Evolutionary conservation across 202 grass and related monocot genomes (phyloP).

Genomic region (Eragrostis tef): DNA sequence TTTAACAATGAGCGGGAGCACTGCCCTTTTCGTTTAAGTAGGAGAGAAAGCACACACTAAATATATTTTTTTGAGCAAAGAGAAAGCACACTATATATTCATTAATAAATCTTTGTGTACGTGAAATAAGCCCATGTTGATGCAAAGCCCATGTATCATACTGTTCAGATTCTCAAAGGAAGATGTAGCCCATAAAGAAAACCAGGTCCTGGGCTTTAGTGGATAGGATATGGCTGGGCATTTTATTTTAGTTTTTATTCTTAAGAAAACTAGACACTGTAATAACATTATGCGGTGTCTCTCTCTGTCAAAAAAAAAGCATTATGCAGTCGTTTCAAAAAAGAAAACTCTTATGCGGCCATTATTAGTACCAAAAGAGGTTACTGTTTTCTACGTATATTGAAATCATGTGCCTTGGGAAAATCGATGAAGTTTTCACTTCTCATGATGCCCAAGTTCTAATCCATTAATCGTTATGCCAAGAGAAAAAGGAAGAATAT

Average conservation of each 20-base stretch:
- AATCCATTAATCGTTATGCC: neutral
- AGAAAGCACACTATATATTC: too few species aligned
- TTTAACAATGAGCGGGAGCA: neutral
- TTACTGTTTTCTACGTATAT: neutral
- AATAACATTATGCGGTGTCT: neutral
- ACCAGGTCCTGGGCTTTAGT: neutral
- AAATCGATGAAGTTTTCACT: neutral
- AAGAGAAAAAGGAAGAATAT: neutral
- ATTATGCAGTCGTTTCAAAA: too few species aligned
- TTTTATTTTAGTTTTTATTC: neutral
- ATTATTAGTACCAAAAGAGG: neutral
- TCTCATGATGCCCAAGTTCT: neutral
- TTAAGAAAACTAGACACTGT: neutral
- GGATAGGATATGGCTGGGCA: neutral
- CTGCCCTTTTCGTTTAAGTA: neutral
- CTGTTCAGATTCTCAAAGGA: slow-evolving; percentile 2
- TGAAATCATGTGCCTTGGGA: neutral
- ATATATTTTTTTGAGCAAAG: too few species aligned
- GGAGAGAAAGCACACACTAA: neutral
- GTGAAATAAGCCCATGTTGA: neutral
- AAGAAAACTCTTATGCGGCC: neutral
- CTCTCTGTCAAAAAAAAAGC: too few species aligned
- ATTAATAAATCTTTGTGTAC: slow-evolving; percentile 4
- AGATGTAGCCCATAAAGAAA: slow-evolving; percentile 14
- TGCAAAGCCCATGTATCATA: neutral